Evolutionary conservation across 2,329 filamentous ascomycete genomes (phyloP).

Genomic region (Xylaria sp.): DNA sequence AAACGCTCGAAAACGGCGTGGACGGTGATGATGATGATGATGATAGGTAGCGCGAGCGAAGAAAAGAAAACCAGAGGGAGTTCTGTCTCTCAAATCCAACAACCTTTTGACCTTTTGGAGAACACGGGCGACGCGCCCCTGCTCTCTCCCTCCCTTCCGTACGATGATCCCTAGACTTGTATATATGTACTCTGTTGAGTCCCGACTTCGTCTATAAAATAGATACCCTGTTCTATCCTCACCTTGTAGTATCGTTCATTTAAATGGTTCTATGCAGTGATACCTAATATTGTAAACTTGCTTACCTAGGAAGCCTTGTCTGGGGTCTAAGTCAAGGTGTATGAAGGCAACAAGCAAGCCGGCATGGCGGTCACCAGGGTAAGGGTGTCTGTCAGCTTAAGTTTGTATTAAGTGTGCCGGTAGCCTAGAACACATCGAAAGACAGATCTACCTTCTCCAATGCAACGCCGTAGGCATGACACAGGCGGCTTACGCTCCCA

Average conservation of each 20-base stretch:
- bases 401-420: too few species aligned
- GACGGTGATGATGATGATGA: too few species aligned
- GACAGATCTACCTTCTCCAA: not conserved
- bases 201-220: constrained; percentile 11
- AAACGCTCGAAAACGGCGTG: constrained; percentile 13
- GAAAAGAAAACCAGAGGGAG: constrained; percentile 6
- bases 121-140: not conserved
- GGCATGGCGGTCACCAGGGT: too few species aligned
- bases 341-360: too few species aligned
- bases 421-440: constrained; percentile 4
- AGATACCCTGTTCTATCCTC: constrained; percentile 21
- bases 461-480: not conserved
- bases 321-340: not conserved
- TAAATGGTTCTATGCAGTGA: not conserved
- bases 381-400: too few species aligned
- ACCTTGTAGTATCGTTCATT: constrained; percentile 1
- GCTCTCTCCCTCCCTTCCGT: too few species aligned
- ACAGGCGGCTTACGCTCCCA: not conserved
- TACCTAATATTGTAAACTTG: not conserved
- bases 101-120: not conserved
- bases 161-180: too few species aligned
- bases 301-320: not conserved
- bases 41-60: too few species aligned
- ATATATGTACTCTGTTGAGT: not conserved
- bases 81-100: constrained; percentile 14